phyloP scores from a whole-genome alignment of 176 grass and related monocot genomes.

The Lolium perenne region DNA sequence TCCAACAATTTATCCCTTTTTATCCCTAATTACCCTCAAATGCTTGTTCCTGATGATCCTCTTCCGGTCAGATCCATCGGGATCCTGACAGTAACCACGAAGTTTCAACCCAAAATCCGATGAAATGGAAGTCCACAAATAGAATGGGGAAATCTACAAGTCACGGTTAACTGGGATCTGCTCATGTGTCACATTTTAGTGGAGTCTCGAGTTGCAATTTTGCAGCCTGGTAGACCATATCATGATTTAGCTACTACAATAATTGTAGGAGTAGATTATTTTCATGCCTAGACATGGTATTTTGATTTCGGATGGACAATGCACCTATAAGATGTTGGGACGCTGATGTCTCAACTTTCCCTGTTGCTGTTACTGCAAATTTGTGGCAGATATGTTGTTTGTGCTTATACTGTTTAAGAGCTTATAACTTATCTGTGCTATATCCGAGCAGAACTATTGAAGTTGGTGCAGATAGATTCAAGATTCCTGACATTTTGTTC shows the following conservation, averaged over 20 bases:
- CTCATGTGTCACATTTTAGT: constrained; percentile 5
- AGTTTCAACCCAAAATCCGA: constrained; percentile 4
- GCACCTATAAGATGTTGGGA: constrained; percentile 28
- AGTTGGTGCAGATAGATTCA: constrained; percentile 99
- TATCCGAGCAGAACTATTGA: constrained; percentile 86
- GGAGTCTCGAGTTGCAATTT: background rate
- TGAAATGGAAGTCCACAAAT: constrained; percentile 15
- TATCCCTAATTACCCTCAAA: too few relatives aligned
- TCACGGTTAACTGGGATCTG: constrained; percentile 1
- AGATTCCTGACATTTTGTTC: constrained; percentile 97
- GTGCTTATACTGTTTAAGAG: background rate
- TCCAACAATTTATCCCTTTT: too few relatives aligned
- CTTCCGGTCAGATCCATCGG: too few relatives aligned
- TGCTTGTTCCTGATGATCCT: too few relatives aligned
- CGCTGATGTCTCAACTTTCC: constrained; percentile 27
- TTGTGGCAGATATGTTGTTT: constrained; percentile 35
- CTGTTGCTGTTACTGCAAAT: constrained; percentile 13
- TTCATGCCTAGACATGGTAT: constrained; percentile 15
- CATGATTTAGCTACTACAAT: background rate
- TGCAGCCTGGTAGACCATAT: constrained; percentile 31
- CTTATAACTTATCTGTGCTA: constrained; percentile 30
- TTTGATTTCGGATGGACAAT: constrained; percentile 15
- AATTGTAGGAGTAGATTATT: constrained; percentile 14
- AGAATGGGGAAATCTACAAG: background rate
- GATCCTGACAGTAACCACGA: too few relatives aligned